Evolutionary conservation across 257 asterid species (phyloP).

Genomic region (Knoxia roxburghii): DNA sequence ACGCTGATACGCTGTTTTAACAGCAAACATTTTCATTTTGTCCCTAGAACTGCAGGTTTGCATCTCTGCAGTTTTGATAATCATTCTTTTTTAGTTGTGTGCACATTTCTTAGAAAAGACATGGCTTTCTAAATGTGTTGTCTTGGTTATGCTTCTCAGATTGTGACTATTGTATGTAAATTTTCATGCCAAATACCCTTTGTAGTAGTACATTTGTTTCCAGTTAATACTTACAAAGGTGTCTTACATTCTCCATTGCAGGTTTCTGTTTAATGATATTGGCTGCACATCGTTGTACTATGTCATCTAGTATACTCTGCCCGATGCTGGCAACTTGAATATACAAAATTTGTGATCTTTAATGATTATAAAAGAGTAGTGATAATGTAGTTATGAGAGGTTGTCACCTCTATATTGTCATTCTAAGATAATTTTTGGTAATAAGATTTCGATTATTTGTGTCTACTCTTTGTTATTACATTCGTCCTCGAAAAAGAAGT

Average conservation of each 20-base stretch:
- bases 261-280: slow-evolving; percentile 26
- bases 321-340: slow-evolving; percentile 15
- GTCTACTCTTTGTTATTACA: too few species aligned
- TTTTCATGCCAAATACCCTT: too few species aligned
- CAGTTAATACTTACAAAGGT: not conserved
- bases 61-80: not conserved
- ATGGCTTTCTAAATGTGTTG: not conserved
- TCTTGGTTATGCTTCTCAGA: not conserved
- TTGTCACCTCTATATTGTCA: slow-evolving; percentile 1
- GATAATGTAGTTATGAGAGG: slow-evolving; percentile 1
- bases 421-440: not conserved
- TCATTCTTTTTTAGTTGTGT: not conserved
- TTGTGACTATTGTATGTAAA: not conserved
- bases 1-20: not conserved
- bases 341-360: not conserved
- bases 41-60: not conserved
- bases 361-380: not conserved
- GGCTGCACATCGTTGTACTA: slow-evolving; percentile 8
- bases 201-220: too few species aligned
- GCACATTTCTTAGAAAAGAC: not conserved
- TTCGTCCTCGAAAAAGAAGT: too few species aligned
- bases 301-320: slow-evolving; percentile 19
- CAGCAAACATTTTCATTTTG: too few species aligned
- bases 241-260: slow-evolving; percentile 14
- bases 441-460: not conserved